Percentiles rank a stretch among this genome's conserved stretches.
Conservation (phyloP, 192 early-diverging fungal genomes). For the Backusella australiensis region DNA sequence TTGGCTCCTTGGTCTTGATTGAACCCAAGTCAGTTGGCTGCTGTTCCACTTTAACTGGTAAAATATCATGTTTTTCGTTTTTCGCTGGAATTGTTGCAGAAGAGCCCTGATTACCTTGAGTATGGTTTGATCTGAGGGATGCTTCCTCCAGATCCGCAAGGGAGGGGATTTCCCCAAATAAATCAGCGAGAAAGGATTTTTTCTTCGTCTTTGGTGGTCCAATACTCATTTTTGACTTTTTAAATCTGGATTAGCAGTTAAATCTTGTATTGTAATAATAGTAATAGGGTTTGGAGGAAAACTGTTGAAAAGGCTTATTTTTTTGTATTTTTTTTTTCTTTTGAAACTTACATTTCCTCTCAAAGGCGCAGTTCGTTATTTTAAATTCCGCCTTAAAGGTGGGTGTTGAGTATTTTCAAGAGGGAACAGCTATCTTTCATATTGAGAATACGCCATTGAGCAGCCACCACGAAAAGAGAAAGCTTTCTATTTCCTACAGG, state of each 20-base stretch:
- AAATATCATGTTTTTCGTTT: no score
- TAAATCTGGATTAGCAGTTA: not conserved
- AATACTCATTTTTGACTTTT: not conserved
- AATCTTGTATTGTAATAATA: not conserved
- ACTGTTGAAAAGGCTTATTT: not conserved
- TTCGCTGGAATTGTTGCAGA: no score
- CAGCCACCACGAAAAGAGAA: no score
- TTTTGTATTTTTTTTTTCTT: not conserved
- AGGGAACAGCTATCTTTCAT: no score
- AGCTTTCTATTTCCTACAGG: no score
- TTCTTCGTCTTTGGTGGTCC: not conserved
- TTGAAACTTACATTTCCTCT: not conserved
- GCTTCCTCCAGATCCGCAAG: not conserved
- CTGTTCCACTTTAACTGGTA: no score
- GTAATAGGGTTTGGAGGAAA: not conserved
- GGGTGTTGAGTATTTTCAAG: no score
- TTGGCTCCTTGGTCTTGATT: no score
- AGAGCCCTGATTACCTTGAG: no score
- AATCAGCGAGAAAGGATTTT: not conserved
- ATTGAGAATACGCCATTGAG: no score
- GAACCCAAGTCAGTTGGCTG: no score
- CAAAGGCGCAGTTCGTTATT: not conserved
- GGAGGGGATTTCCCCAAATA: not conserved
- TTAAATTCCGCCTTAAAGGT: not conserved
- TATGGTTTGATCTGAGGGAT: not conserved